Base-by-base conservation (phyloP, 2,329 filamentous ascomycete species). In the Trichoderma atrobrunneum region DNA sequence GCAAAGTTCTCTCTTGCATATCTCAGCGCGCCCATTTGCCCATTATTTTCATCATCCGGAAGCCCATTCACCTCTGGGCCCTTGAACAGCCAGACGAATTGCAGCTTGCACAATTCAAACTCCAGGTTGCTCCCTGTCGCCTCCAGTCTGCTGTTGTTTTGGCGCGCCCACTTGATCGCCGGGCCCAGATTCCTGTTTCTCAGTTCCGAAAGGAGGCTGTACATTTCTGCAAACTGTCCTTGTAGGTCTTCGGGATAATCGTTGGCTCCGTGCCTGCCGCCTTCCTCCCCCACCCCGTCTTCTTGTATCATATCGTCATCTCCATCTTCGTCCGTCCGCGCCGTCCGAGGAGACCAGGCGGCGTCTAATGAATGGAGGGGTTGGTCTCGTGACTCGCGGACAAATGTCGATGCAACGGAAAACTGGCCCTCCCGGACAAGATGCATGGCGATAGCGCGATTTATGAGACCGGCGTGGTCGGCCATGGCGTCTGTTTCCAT, bases 371-470 rank as follows among this genome's bases (percentile, higher is more conserved):
- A 80, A 72, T 54, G 76, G 51, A 34, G 74, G 54, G 78, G 78
- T 16, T 32, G 79, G 57, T 84, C 80, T 72, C 84, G 82, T 18
- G 85, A 89, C 84, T 98, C 96, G 16, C 87, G 84, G 63, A 97
- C 89, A 77, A 99, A 98, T 1, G 91, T 94, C 18, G 91, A 90
- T 14, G 95, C 95, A 2, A 97, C 95, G 26, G 87, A 87, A 81
- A 99, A 99, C 79, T 97, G 93, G 63, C 96, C 96, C 83, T 98
- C 95, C 54, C 96, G 93, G 51, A 99, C 87, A 26, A 99, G 88
- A 79, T 99, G 96, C 94, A 98, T 98, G 11, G 93, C 93, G 76
- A 99, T 97, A 7, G 96, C 95, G 71, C 95, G 90, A 82, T 98
- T 97, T 79, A 98, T 93, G 14, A 98, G 86, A 18, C 87, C 85